These are phyloP conservation scores for Pelargonium australe DNA, from an alignment of 441 rosid genomes.

Conservation along the genomic window DNA sequence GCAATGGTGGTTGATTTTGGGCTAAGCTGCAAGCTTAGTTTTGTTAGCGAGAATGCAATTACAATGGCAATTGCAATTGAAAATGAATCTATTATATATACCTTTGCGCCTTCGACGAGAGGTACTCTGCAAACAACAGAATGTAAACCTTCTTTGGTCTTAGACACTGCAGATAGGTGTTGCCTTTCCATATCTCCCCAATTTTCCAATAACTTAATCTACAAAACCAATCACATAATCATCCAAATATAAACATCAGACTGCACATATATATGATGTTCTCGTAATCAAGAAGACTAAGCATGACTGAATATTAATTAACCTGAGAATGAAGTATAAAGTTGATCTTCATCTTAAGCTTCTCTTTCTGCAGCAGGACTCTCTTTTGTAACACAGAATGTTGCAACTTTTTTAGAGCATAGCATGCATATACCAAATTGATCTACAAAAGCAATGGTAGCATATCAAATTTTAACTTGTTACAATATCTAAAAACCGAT, in stretches of 20 bases:
- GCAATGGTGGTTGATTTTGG: neutral
- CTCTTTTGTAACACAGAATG: neutral
- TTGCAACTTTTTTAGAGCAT: neutral
- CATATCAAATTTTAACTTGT: no score
- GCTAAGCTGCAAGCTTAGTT: conserved; percentile 1
- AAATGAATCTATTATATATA: neutral
- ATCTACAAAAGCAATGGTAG: neutral
- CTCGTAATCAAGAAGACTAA: neutral
- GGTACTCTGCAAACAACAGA: neutral
- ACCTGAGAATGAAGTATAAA: conserved; percentile 4
- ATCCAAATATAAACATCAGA: neutral
- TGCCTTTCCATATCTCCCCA: conserved; percentile 5
- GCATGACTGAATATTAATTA: neutral
- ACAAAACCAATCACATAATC: neutral
- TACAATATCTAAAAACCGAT: no score
- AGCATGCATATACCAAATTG: conserved; percentile 1
- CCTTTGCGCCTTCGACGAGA: neutral
- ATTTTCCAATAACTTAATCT: neutral
- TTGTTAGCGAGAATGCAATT: neutral
- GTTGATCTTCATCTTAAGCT: neutral
- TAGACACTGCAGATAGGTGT: neutral
- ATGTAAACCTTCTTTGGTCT: neutral
- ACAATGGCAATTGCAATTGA: no score
- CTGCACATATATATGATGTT: neutral
- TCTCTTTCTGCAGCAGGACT: neutral